Conservation (phyloP, 2,329 filamentous ascomycete species). For the Akanthomyces muscarius region DNA sequence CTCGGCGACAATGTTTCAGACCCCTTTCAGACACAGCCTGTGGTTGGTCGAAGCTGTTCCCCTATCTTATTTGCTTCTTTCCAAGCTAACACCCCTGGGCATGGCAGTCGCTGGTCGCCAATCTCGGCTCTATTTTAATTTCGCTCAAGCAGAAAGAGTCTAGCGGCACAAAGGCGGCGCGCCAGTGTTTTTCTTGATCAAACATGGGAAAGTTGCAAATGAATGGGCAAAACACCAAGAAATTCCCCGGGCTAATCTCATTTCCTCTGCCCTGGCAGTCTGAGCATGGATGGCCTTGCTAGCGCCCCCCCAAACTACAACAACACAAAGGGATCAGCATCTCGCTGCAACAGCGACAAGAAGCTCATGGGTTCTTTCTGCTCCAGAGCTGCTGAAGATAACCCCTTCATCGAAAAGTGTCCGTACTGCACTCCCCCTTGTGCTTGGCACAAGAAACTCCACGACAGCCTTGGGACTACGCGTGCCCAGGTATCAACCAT, state of each 20-base stretch:
- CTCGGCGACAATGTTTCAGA: slow-evolving; percentile 2
- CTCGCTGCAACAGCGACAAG: no score
- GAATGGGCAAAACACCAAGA: no score
- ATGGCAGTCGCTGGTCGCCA: neutral
- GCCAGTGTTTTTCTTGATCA: neutral
- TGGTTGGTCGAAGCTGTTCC: neutral
- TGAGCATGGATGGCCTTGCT: slow-evolving; percentile 2
- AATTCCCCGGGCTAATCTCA: neutral
- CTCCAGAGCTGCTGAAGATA: neutral
- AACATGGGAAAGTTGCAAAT: neutral
- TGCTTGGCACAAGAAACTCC: no score
- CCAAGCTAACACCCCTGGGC: neutral
- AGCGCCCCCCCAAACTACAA: neutral
- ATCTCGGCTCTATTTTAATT: neutral
- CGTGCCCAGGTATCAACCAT: neutral
- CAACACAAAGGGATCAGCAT: no score
- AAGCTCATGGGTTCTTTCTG: neutral
- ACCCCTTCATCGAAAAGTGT: neutral
- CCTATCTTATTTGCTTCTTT: slow-evolving; percentile 1
- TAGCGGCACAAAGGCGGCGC: neutral
- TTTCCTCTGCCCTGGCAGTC: slow-evolving; percentile 5
- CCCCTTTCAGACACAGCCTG: slow-evolving; percentile 2
- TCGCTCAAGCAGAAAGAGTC: neutral
- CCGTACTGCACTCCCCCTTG: neutral
- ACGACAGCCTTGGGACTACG: no score